These are phyloP conservation scores for Citrullus colocynthis DNA, from an alignment of 306 rosid genomes.

Conservation along the genomic window DNA sequence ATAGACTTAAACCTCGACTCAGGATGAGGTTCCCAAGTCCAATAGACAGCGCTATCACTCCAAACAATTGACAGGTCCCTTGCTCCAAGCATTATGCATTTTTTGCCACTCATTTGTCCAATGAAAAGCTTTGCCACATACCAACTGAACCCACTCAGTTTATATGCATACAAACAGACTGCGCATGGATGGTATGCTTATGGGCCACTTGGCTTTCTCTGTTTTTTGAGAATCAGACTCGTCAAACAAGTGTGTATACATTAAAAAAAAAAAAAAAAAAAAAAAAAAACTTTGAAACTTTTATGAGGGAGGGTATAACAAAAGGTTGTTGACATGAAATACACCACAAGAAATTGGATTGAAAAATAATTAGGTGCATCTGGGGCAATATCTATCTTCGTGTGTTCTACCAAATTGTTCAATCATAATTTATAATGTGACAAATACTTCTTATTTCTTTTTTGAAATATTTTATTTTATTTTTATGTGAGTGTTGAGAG, in stretches of 20 bases:
- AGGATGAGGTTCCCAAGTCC: slow-evolving; percentile 8
- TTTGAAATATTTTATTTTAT: too few relatives aligned
- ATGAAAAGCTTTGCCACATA: slow-evolving; percentile 3
- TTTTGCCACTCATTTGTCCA: slow-evolving; percentile 14
- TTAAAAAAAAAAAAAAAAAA: not conserved
- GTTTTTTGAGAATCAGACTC: too few relatives aligned
- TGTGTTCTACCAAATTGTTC: too few relatives aligned
- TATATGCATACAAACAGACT: not conserved
- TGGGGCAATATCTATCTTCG: too few relatives aligned
- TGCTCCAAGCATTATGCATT: slow-evolving; percentile 8
- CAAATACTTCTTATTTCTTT: too few relatives aligned
- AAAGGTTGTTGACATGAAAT: not conserved
- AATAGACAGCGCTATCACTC: not conserved
- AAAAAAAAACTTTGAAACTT: not conserved
- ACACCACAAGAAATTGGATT: not conserved
- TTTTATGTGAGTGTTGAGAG: too few relatives aligned
- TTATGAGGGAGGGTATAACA: not conserved
- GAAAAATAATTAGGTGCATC: too few relatives aligned
- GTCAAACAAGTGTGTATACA: not conserved
- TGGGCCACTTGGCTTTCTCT: not conserved
- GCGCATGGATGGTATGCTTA: not conserved
- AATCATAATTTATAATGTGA: too few relatives aligned
- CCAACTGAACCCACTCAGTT: not conserved
- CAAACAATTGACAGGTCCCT: slow-evolving; percentile 9
- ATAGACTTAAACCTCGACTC: not conserved